Evolutionary conservation across 192 early-diverging fungal genomes (phyloP), one percentile per base, ranked within the genome.

Genomic region (Podila epicladia): DNA sequence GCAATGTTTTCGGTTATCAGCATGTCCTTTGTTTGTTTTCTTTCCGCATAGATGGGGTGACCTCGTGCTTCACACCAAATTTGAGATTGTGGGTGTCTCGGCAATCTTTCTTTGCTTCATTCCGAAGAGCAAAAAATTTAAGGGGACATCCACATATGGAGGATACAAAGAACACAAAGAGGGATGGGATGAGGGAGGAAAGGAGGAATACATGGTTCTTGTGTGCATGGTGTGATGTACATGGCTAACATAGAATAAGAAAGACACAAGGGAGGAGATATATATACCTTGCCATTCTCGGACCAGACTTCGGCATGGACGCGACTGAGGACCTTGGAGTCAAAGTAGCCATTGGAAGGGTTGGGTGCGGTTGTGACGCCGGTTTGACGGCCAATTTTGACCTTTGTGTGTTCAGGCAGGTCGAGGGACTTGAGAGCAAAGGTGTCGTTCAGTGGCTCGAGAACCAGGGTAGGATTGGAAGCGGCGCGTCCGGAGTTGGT

Each of bases 291-390:
- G 26, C 86, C 86, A n/a, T 83, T 69, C 8, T 91, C 88, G 67
- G 74, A 77, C 89, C 88, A 93, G 17, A 96, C 77, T 58, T 94
- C 92, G 28, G 94, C 94, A 74, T 96, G 94, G 31, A 82, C 84
- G 29, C 94, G 83, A 35, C 89, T 91, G 24, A 96, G 77, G 9
- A 96, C 94, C 75, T 95, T 96, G 53, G 92, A 90, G 73, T 96
- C 94, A 86, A 95, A 96, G 58, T 91, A 91, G 0, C 94, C 94
- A 78, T 96, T 96, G 31, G 65, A 72, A 6, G 89, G 73, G 33
- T 87, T 85, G 13, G 94, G 93, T 0, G 73, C 65, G 13, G 89
- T 88, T 51, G 92, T 92, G 49, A 87, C 75, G 45, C 72, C 88
- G 0, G 93, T 88, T 65, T 93, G 93, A 19, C 94, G 75, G 4